Conservation (phyloP, 1,284 basidiomycete genomes). For the Boletellus deceptivus region DNA sequence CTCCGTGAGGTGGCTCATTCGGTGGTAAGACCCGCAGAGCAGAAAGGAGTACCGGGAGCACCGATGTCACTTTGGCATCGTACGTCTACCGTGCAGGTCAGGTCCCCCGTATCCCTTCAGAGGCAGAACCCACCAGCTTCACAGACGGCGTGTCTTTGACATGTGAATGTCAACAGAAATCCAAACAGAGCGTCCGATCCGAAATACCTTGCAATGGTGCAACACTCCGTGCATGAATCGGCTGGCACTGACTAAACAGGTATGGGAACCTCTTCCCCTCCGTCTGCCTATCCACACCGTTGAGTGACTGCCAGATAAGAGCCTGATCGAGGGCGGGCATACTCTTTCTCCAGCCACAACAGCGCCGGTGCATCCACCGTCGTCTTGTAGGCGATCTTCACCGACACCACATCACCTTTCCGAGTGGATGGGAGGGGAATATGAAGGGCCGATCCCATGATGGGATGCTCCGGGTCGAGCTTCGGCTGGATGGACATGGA, state of each 20-base stretch:
- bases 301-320: neutral
- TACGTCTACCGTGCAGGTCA: slow-evolving; percentile 56
- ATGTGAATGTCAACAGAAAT: neutral
- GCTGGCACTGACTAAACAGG: slow-evolving; percentile 94
- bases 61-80: slow-evolving; percentile 69
- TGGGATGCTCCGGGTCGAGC: slow-evolving; percentile 54
- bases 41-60: slow-evolving; percentile 83
- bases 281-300: slow-evolving; percentile 64
- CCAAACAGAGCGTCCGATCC: neutral
- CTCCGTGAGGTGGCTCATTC: slow-evolving; percentile 63
- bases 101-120: neutral
- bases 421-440: slow-evolving; percentile 48
- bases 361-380: slow-evolving; percentile 82
- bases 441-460: slow-evolving; percentile 73
- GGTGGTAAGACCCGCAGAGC: slow-evolving; percentile 77
- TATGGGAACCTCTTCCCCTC: slow-evolving; percentile 86
- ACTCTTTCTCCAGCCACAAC: slow-evolving; percentile 91
- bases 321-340: slow-evolving; percentile 22
- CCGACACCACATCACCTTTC: slow-evolving; percentile 47
- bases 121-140: slow-evolving; percentile 54
- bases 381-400: slow-evolving; percentile 75
- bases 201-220: slow-evolving; percentile 75
- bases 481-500: slow-evolving; percentile 40
- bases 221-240: slow-evolving; percentile 82
- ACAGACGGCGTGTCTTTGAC: slow-evolving; percentile 62